Percentiles rank a stretch among this genome's conserved stretches.
Conservation (phyloP, 1,139 yeast genomes). For the Yamadazyma atlantica region DNA sequence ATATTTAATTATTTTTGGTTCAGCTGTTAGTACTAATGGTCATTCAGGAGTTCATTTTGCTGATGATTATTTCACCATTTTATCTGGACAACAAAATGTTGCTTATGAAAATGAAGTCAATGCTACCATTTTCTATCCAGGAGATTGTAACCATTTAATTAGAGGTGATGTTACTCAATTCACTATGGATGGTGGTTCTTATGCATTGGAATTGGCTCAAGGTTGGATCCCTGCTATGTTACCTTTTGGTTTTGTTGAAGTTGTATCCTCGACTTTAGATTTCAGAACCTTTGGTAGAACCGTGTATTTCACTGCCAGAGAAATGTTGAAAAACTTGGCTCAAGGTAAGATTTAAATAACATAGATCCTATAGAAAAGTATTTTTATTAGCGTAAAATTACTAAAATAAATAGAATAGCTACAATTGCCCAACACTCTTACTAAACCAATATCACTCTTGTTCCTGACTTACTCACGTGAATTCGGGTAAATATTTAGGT, state of each 20-base stretch:
- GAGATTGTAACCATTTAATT: constrained; percentile 74
- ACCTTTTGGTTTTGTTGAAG: constrained; percentile 89
- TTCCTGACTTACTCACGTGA: no score
- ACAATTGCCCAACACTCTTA: background rate
- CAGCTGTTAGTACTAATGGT: constrained; percentile 92
- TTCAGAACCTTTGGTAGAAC: constrained; percentile 67
- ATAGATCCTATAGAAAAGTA: no score
- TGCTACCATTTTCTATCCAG: constrained; percentile 73
- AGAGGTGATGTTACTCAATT: constrained; percentile 83
- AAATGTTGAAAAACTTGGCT: constrained; percentile 69
- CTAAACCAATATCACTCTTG: background rate
- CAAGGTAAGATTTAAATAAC: constrained; percentile 58
- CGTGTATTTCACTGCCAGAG: constrained; percentile 67
- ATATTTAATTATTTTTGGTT: constrained; percentile 85
- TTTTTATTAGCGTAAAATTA: no score
- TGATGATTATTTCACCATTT: constrained; percentile 91
- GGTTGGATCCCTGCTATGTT: constrained; percentile 99
- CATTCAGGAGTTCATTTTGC: constrained; percentile 96
- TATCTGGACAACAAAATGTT: constrained; percentile 76
- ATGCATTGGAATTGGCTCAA: constrained; percentile 94
- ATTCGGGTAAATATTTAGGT: no score
- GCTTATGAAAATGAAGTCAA: constrained; percentile 59
- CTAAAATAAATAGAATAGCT: no score
- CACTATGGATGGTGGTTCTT: constrained; percentile 74
- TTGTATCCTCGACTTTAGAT: constrained; percentile 79